Conservation (phyloP, 495 filamentous ascomycete species). For the Trichoderma parareesei region DNA sequence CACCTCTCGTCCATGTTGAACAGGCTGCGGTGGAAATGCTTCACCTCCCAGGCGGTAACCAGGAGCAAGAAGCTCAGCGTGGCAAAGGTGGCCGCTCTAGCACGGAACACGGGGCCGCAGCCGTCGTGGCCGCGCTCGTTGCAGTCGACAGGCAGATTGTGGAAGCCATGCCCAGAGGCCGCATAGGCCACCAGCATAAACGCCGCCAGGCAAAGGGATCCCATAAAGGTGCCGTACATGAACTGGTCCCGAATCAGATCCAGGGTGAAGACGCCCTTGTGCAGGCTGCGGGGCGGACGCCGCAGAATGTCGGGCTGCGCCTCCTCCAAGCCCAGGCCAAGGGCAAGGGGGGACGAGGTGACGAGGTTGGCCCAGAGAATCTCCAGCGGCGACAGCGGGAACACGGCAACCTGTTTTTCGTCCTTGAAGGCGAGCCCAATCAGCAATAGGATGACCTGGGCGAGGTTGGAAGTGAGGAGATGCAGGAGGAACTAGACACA, state of each 20-base stretch:
- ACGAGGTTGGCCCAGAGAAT: slow-evolving; percentile 57
- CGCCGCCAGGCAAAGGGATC: slow-evolving; percentile 43
- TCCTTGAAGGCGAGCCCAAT: slow-evolving; percentile 53
- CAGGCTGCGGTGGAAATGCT: slow-evolving; percentile 45
- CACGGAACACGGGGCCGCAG: slow-evolving; percentile 50
- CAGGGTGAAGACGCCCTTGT: slow-evolving; percentile 47
- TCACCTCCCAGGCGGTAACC: slow-evolving; percentile 52
- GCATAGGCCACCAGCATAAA: slow-evolving; percentile 44
- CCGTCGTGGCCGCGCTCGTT: slow-evolving; percentile 36
- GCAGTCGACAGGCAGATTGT: slow-evolving; percentile 36
- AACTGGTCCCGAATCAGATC: slow-evolving; percentile 50
- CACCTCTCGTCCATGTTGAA: slow-evolving; percentile 43
- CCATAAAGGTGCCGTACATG: slow-evolving; percentile 50
- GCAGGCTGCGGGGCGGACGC: slow-evolving; percentile 43
- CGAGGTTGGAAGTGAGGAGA: slow-evolving; percentile 50
- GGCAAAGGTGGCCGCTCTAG: slow-evolving; percentile 62
- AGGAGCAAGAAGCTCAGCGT: slow-evolving; percentile 52
- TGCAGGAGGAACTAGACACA: slow-evolving; percentile 45
- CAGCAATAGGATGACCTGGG: slow-evolving; percentile 46
- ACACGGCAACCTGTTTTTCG: slow-evolving; percentile 38
- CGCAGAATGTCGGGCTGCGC: slow-evolving; percentile 49
- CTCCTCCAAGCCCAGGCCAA: slow-evolving; percentile 50
- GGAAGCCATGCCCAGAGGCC: slow-evolving; percentile 24
- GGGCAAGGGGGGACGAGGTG: slow-evolving; percentile 49
- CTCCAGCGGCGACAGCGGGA: slow-evolving; percentile 49